Evolutionary conservation across 768 basidiomycete genomes (phyloP), one percentile per base, ranked within the genome.

Genomic region (Lentinula edodes): DNA sequence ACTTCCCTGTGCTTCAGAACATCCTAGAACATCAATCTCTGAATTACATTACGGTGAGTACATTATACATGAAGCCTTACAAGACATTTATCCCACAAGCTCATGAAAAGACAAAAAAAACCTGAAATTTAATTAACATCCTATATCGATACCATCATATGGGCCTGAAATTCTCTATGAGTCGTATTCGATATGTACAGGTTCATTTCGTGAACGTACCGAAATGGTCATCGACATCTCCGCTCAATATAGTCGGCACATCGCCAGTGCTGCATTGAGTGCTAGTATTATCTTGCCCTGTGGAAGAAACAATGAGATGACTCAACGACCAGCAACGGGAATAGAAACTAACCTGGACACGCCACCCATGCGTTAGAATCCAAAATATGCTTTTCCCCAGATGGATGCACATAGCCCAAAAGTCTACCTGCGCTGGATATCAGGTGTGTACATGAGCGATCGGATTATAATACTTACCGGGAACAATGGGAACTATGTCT

Each of bases 241-340:
- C 75, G 10, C 72, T 72, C 20, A 83, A 78, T 60, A 89, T 73
- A 32, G 76, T 78, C 0, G 76, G 66, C 4, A 86, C 85, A 58
- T 81, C 81, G 1, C 85, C 86, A 28, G 78, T 76, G 7, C 69
- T 76, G 70, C 87, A 89, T 60, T 77, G 67, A 3, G 52, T 63
- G 63, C 77, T 82, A 5, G 78, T 66, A 66, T 89, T 89, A 63
- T 90, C 88, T 61, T 87, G 80, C 3, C 87, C 83, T 84, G 55
- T 36, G 53, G 9, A 64, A 35, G 66, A 64, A 28, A 58, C 13
- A 51, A 34, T n/a, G n/a, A 34, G n/a, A 7, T 62, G 18, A 63
- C 66, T 42, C 64, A 68, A 45, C n/a, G 50, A 50, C 34, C 15
- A 35, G 10, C 20, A 46, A 28, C 28, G 3, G 28, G 28, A 28